phyloP scores from a whole-genome alignment of 805 yeast genomes.

The Monosporozyma aquatica region DNA sequence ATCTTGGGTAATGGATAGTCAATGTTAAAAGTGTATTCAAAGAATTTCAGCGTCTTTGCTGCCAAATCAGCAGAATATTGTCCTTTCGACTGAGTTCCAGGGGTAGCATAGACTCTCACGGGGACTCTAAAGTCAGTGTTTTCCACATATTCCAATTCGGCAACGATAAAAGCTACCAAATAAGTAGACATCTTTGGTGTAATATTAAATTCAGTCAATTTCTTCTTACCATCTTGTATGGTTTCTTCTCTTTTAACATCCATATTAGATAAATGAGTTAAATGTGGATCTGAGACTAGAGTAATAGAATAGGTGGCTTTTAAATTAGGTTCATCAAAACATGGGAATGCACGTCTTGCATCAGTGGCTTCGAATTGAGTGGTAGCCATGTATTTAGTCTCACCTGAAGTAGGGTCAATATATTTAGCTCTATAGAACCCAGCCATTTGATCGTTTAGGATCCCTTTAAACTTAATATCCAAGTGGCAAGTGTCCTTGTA shows the following conservation, averaged over 20 bases:
- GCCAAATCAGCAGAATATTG: constrained; percentile 55
- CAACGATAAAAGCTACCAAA: constrained; percentile 63
- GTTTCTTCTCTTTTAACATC: constrained; percentile 37
- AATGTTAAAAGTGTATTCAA: constrained; percentile 56
- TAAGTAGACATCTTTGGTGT: constrained; percentile 71
- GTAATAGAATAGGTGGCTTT: constrained; percentile 58
- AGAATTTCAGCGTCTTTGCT: constrained; percentile 55
- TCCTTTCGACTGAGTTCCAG: constrained; percentile 48
- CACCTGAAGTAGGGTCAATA: constrained; percentile 34
- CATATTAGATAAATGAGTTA: constrained; percentile 62
- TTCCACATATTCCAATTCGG: constrained; percentile 57
- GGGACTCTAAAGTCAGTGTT: constrained; percentile 36
- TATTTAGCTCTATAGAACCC: constrained; percentile 66
- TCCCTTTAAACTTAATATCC: constrained; percentile 48
- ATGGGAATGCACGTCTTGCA: constrained; percentile 71
- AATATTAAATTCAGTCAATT: constrained; percentile 47
- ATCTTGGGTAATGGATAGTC: constrained; percentile 74
- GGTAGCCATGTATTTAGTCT: constrained; percentile 22
- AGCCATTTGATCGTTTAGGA: constrained; percentile 57
- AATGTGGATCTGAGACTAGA: constrained; percentile 41
- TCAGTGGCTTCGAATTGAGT: constrained; percentile 61
- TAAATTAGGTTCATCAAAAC: constrained; percentile 62
- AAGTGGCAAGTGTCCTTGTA: constrained; percentile 34
- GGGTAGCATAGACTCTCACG: constrained; percentile 57
- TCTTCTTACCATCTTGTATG: constrained; percentile 31